Conservation (phyloP, 2,329 filamentous ascomycete species). For the Xylariaceae sp. region DNA sequence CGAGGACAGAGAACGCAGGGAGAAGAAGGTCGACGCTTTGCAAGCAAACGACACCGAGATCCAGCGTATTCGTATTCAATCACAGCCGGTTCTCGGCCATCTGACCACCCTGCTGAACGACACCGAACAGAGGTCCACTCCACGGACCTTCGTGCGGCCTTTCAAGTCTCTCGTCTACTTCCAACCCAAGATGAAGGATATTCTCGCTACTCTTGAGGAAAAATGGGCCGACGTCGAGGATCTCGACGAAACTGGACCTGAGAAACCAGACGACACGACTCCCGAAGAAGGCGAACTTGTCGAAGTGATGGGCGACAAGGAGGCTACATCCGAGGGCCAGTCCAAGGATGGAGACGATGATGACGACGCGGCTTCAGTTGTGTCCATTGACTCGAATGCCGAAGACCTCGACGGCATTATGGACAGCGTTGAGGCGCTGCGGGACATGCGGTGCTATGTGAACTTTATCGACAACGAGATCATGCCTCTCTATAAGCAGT, state of each 20-base stretch:
- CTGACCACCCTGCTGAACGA: constrained; percentile 47
- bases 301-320: constrained; percentile 27
- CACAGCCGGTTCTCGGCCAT: constrained; percentile 49
- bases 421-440: constrained; percentile 48
- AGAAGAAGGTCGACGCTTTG: constrained; percentile 32
- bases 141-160: constrained; percentile 50
- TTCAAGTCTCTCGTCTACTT: constrained; percentile 51
- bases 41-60: constrained; percentile 34
- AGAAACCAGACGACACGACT: constrained; percentile 32
- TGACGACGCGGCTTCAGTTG: constrained; percentile 43
- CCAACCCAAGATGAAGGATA: constrained; percentile 50
- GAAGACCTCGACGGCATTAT: constrained; percentile 47
- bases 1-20: constrained; percentile 31
- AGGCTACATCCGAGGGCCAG: constrained; percentile 16
- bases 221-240: constrained; percentile 51
- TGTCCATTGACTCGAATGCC: constrained; percentile 47
- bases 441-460: constrained; percentile 52
- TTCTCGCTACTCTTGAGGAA: constrained; percentile 48
- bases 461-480: constrained; percentile 52
- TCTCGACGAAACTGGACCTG: constrained; percentile 36
- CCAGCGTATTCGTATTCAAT: constrained; percentile 49
- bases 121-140: constrained; percentile 44
- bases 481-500: constrained; percentile 45
- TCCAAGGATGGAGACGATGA: constrained; percentile 45
- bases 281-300: constrained; percentile 41